These are phyloP conservation scores for Venturia nashicola DNA, from an alignment of 2,329 filamentous ascomycete genomes.

Conservation along the genomic window DNA sequence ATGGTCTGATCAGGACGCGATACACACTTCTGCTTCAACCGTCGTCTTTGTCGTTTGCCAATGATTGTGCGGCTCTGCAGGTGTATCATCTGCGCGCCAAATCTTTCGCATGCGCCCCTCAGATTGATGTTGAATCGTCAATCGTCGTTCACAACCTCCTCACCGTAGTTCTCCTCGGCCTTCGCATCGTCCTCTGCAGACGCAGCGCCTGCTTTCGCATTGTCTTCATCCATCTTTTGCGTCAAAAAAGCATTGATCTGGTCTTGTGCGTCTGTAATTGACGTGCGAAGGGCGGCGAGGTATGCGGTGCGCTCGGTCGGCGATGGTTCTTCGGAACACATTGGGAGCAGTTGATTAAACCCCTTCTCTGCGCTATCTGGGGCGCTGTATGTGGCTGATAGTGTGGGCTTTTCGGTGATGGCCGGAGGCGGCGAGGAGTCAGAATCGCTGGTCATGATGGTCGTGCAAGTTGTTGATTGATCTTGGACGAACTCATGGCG, in stretches of 20 bases:
- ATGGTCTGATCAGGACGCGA: too few species aligned
- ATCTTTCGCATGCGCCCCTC: neutral
- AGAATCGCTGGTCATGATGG: neutral
- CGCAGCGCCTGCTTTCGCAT: slow-evolving; percentile 24
- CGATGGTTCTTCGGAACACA: slow-evolving; percentile 14
- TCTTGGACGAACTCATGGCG: too few species aligned
- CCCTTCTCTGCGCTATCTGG: neutral
- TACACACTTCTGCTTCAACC: neutral
- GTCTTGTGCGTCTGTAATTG: slow-evolving; percentile 48
- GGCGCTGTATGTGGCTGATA: slow-evolving; percentile 3
- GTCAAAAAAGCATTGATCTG: slow-evolving; percentile 61
- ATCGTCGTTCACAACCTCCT: slow-evolving; percentile 56
- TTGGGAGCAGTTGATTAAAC: neutral
- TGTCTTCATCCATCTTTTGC: slow-evolving; percentile 62
- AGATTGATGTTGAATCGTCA: neutral
- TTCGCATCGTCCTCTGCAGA: slow-evolving; percentile 22
- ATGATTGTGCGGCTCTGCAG: neutral
- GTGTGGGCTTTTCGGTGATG: neutral
- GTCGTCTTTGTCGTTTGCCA: neutral
- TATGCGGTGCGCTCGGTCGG: slow-evolving; percentile 44
- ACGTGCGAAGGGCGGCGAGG: slow-evolving; percentile 45
- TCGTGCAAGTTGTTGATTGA: neutral
- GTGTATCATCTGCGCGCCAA: neutral
- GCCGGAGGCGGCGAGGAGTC: neutral
- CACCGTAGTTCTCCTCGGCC: slow-evolving; percentile 68